Evolutionary conservation across 1,284 basidiomycete genomes (phyloP), one percentile per base, ranked within the genome.

Genomic region (Irpex lacteus): DNA sequence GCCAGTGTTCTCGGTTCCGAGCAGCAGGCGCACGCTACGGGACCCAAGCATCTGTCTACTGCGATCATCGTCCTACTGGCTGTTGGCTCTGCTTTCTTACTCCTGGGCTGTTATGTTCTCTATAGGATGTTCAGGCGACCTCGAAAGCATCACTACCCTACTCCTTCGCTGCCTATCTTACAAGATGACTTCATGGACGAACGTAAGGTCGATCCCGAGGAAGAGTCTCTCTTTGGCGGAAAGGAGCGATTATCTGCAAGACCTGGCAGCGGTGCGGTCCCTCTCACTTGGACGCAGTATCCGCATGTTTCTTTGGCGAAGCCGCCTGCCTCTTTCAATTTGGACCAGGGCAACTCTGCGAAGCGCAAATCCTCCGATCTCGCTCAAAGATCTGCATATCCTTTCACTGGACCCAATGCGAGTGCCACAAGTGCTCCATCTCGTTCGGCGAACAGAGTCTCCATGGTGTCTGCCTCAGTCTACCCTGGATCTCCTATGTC

Each of bases 211-310:
- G 68, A 68, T n/a, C 68, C 63, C 70, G 77, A 81, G 50, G 82
- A 86, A 57, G 87, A 87, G 36, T 91, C 90, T 1, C 76, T 91
- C 49, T 92, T 92, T 70, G 90, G 90, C 15, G 90, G 90, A 2
- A 85, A 87, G 69, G 89, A 91, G 71, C 76, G 84, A 32, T 76
- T 82, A 49, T 90, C 89, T 1, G 72, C 67, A 1, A 75, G 79
- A 32, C 76, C 80, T 65, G 79, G 78, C 11, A 70, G 68, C 60
- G 80, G 54, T 78, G 61, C 77, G 75, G 15, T 78, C 80, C 2
- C 72, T 80, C 85, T 82, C 79, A 78, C 81, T 49, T 91, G 88
- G 88, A 84, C 86, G 2, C 85, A 87, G 67, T 89, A 89, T 71
- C 79, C 73, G 9, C 74, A 71, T 21, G 65, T 68, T 1, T 67